These are phyloP conservation scores for Inga laurina DNA, from an alignment of 306 rosid species.

Conservation along the genomic window DNA sequence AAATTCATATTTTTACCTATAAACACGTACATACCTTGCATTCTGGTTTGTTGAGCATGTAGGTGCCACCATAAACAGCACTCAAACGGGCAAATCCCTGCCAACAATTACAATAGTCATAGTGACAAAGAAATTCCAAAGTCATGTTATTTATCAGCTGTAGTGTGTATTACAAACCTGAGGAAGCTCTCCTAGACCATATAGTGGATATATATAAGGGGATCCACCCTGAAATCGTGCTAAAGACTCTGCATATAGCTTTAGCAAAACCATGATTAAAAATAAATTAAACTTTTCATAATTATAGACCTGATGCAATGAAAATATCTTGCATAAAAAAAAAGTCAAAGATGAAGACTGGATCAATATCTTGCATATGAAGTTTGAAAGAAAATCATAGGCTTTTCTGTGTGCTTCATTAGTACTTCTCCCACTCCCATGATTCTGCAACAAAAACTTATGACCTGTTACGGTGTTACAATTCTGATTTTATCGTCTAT, in stretches of 20 bases:
- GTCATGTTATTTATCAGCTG: not conserved
- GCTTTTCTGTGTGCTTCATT: not conserved
- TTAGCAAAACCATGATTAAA: conserved; percentile 15
- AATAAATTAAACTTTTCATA: conserved; percentile 7
- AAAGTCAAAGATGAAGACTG: not conserved
- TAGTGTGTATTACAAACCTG: conserved; percentile 41
- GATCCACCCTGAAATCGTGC: conserved; percentile 69
- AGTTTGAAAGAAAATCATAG: conserved; percentile 5
- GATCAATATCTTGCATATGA: not conserved
- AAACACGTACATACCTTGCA: conserved; percentile 52
- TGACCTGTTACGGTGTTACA: too few species aligned
- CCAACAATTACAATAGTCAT: conserved; percentile 10
- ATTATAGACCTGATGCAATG: not conserved
- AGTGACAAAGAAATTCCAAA: conserved; percentile 1
- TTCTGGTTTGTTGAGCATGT: conserved; percentile 67
- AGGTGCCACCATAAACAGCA: conserved; percentile 73
- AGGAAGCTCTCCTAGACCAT: conserved; percentile 66
- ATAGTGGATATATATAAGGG: conserved; percentile 67
- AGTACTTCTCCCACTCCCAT: not conserved
- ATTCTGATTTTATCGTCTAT: too few species aligned
- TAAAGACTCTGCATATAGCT: conserved; percentile 70
- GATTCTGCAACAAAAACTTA: not conserved
- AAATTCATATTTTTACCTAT: not conserved
- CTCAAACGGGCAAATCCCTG: conserved; percentile 74
- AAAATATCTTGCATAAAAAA: not conserved